Conservation (phyloP, 306 rosid genomes). For the Prunus fruticosa region DNA sequence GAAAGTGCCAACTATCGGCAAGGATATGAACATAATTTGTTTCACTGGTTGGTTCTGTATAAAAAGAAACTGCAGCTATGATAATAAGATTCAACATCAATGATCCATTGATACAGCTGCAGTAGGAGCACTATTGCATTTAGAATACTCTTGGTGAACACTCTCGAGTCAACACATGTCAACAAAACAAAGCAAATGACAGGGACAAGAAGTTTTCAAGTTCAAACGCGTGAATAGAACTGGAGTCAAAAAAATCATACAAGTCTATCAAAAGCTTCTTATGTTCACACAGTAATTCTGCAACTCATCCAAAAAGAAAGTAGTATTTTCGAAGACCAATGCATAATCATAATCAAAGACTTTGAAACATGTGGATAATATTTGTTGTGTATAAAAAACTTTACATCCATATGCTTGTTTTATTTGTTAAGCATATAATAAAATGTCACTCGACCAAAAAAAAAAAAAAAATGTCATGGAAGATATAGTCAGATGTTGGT, state of each 20-base stretch:
- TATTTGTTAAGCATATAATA: background rate
- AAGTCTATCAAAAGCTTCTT: slow-evolving; percentile 1
- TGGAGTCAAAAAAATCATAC: background rate
- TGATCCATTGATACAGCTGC: background rate
- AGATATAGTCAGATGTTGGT: background rate
- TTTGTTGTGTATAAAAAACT: background rate
- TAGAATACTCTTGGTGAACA: background rate
- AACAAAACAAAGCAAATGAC: background rate
- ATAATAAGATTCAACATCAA: background rate
- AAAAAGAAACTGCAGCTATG: background rate
- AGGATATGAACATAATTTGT: background rate
- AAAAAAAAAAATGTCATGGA: background rate
- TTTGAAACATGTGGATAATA: background rate
- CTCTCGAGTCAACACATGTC: background rate
- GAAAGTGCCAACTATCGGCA: background rate
- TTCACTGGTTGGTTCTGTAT: too few species aligned
- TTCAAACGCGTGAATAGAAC: background rate
- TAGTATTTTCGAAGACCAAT: background rate
- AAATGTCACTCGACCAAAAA: too few species aligned
- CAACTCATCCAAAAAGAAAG: background rate
- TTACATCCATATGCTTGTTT: background rate
- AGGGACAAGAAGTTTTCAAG: background rate
- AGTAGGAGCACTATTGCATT: background rate
- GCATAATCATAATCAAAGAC: background rate
- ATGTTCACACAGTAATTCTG: background rate